phyloP scores from a whole-genome alignment of 305 asterid species.

The Fraxinus paxiana region DNA sequence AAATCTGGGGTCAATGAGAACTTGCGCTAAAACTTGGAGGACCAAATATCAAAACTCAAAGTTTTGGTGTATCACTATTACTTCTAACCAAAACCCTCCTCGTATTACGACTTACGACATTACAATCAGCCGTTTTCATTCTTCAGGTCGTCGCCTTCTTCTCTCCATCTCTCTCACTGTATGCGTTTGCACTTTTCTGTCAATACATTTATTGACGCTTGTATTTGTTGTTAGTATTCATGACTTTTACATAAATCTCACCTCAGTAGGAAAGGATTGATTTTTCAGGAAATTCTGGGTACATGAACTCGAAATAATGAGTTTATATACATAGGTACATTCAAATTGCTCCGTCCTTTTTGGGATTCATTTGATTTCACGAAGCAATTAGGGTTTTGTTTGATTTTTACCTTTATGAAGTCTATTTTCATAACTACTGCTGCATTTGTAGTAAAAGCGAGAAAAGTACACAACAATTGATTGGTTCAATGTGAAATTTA shows the following conservation, averaged over 20 bases:
- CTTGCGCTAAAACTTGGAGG: not conserved
- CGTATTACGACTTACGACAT: conserved; percentile 16
- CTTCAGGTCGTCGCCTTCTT: conserved; percentile 9
- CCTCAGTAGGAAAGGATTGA: not conserved
- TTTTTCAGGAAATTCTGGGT: not conserved
- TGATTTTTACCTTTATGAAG: conserved; percentile 10
- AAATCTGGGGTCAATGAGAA: not conserved
- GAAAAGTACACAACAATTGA: not conserved
- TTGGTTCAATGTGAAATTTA: not conserved
- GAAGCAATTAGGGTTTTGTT: not conserved
- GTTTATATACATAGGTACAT: not conserved
- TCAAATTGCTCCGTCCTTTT: not conserved
- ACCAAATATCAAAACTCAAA: not conserved
- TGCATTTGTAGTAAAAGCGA: not conserved
- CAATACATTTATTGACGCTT: not conserved
- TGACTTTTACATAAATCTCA: not conserved
- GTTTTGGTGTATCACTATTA: not conserved
- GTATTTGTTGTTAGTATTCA: not conserved
- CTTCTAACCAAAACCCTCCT: conserved; percentile 31
- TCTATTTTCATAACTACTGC: not conserved
- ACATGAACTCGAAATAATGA: conserved; percentile 14
- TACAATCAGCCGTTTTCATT: conserved; percentile 24
- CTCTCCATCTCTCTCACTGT: conserved; percentile 19
- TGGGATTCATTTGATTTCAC: not conserved
- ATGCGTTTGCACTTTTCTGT: not conserved